Conservation (phyloP, 139 green algal genomes). For the Edaphochlamys debaryana region DNA sequence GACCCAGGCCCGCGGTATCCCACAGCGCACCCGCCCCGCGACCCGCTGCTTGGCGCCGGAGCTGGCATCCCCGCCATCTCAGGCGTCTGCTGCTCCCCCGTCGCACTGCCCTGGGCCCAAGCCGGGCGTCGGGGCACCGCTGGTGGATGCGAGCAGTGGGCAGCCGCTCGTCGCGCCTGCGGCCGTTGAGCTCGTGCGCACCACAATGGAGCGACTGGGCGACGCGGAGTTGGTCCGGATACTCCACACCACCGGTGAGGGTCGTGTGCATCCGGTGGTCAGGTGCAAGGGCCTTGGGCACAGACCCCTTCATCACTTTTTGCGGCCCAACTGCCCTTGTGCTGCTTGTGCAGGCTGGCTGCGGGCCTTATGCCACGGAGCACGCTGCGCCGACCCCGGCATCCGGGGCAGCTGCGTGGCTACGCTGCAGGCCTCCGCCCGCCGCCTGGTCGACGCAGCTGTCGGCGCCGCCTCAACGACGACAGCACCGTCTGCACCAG, state of each 20-base stretch:
- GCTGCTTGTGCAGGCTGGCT: slow-evolving; percentile 15
- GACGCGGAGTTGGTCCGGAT: slow-evolving; percentile 6
- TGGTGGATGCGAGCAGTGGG: not conserved
- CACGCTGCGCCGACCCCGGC: not conserved
- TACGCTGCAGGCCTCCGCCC: not conserved
- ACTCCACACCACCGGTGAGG: slow-evolving; percentile 3
- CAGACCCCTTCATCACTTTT: too few relatives aligned
- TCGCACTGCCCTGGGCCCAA: too few relatives aligned
- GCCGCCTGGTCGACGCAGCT: not conserved
- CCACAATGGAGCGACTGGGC: not conserved
- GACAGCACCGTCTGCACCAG: not conserved
- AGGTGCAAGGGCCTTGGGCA: too few relatives aligned
- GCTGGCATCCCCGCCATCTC: too few relatives aligned
- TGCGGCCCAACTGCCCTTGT: not conserved
- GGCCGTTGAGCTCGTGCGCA: slow-evolving; percentile 2
- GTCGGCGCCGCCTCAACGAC: not conserved
- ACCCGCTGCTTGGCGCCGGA: not conserved
- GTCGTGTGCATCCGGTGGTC: too few relatives aligned
- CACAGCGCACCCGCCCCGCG: not conserved
- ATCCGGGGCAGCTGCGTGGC: not conserved
- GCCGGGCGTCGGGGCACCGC: not conserved
- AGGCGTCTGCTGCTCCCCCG: not conserved
- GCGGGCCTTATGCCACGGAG: slow-evolving; percentile 2
- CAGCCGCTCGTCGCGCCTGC: not conserved
- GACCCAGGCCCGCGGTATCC: too few relatives aligned